Evolutionary conservation across 768 basidiomycete species (phyloP), one percentile per base, ranked within the genome.

Genomic region (Xerocomus spinulosus): DNA sequence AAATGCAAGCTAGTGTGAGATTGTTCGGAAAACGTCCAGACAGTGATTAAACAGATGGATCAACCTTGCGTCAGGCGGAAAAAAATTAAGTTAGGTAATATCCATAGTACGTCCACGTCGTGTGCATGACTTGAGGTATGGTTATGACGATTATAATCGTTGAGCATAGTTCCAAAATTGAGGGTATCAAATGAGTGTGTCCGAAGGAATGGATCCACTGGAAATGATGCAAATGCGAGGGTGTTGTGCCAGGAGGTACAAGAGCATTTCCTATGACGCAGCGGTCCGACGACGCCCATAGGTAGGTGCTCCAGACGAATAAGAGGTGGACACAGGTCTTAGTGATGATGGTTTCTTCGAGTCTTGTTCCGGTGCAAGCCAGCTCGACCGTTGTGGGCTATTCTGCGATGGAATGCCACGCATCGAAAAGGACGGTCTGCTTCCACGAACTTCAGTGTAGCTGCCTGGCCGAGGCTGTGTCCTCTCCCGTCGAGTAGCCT

Each of bases 111-210:
- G 44, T 54, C 42, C 51, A 52, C 36, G 44, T 46, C 32, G 37
- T 36, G 42, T 43, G 44, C 46, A 29, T 51, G 50, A 32, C 30
- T 46, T 52, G 46, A 49, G 28, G 51, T 49, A 53, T 56, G 59
- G 48, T 17, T 53, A 47, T 51, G 49, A 52, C n/a, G 46, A 44
- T 42, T 50, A 35, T 52, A 41, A 49, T 51, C 45, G 23, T 48
- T 51, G 55, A 15, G 28, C 18, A 44, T 51, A 33, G 23, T 50
- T 63, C 53, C 50, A 49, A 42, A 44, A 45, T 21, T 56, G 41
- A 44, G 54, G 63, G 59, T 66, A 68, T 68, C 52, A 53, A 58
- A 55, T 53, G 59, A 59, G 45, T 51, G 59, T 55, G 48, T 52
- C 47, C 40, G 8, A 54, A 50, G 40, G 64, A 61, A 42, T 46